Conservation (phyloP, 352 stramenopile genomes). For the Phytophthora fragariaefolia region DNA sequence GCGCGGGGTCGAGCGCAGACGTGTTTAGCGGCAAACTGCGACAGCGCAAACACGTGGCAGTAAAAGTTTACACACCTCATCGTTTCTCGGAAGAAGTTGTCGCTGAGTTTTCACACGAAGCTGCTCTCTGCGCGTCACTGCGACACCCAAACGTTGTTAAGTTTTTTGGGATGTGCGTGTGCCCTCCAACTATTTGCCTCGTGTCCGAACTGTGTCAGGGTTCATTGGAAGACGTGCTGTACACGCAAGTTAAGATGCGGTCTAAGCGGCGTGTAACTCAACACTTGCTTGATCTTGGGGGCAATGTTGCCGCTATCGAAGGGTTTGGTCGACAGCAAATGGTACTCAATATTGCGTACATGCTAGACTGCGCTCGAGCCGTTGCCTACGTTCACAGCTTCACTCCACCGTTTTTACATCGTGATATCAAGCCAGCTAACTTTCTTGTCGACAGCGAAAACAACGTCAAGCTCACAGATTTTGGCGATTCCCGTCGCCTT, state of each 20-base stretch:
- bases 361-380: constrained; percentile 65
- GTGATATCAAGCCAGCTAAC: constrained; percentile 72
- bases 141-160: constrained; percentile 67
- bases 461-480: constrained; percentile 74
- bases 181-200: constrained; percentile 66
- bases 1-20: constrained; percentile 47
- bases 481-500: constrained; percentile 66
- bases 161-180: constrained; percentile 74
- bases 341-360: constrained; percentile 61
- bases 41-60: constrained; percentile 42
- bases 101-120: constrained; percentile 67
- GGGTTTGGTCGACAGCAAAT: constrained; percentile 42
- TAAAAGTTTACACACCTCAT: constrained; percentile 71
- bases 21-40: constrained; percentile 60
- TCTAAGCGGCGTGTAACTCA: constrained; percentile 9
- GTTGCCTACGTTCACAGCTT: constrained; percentile 77
- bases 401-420: constrained; percentile 63
- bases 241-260: constrained; percentile 20
- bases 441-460: constrained; percentile 62
- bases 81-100: constrained; percentile 61
- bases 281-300: constrained; percentile 17
- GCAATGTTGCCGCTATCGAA: constrained; percentile 6
- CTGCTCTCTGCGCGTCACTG: constrained; percentile 55
- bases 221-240: constrained; percentile 53
- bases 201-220: constrained; percentile 66